Conservation (phyloP, 495 filamentous ascomycete species). For the Ramalina intermedia region DNA sequence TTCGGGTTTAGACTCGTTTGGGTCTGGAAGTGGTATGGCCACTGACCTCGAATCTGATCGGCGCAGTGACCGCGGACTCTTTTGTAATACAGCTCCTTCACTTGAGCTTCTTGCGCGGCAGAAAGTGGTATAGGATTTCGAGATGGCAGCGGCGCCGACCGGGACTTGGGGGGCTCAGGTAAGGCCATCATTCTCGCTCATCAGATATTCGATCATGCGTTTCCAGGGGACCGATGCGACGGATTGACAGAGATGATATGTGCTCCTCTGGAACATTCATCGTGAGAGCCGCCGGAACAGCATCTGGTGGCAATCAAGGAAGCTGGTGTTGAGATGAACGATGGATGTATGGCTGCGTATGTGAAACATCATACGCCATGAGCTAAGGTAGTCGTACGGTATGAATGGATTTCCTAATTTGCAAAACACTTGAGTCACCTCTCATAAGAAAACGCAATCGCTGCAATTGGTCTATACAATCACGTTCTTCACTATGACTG, state of each 20-base stretch:
- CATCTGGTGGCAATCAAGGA: background rate
- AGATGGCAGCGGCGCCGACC: slow-evolving; percentile 33
- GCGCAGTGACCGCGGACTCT: slow-evolving; percentile 66
- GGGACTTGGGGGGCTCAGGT: background rate
- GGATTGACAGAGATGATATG: too few species aligned
- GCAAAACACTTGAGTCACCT: too few species aligned
- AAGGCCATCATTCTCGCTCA: slow-evolving; percentile 13
- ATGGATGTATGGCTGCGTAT: too few species aligned
- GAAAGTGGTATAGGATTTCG: slow-evolving; percentile 87
- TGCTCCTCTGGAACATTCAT: background rate
- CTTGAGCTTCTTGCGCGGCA: slow-evolving; percentile 78
- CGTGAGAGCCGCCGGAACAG: background rate
- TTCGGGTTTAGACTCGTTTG: background rate
- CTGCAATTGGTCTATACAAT: too few species aligned
- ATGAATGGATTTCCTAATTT: too few species aligned
- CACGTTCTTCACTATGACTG: slow-evolving; percentile 24
- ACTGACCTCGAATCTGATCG: slow-evolving; percentile 71
- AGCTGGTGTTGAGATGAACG: too few species aligned
- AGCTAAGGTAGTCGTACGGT: too few species aligned
- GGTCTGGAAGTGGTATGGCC: background rate
- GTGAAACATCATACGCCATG: too few species aligned
- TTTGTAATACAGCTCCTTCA: slow-evolving; percentile 79
- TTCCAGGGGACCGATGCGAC: too few species aligned
- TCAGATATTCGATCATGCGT: too few species aligned
- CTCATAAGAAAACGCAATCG: too few species aligned